phyloP scores from a whole-genome alignment of 2,329 filamentous ascomycete species.

The Trichoderma lentiforme region DNA sequence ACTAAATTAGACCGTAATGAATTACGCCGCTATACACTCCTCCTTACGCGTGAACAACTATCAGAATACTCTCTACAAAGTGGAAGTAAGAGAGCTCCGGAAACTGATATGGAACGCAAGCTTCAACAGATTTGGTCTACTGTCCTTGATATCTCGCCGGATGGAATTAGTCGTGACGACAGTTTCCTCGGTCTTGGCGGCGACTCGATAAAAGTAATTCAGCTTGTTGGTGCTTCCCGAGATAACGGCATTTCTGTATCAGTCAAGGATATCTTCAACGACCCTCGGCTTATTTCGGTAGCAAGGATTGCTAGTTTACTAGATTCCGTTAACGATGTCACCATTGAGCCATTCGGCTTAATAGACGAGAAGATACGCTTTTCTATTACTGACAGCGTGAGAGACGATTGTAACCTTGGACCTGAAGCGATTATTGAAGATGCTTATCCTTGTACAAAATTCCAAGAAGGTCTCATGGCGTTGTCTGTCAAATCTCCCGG shows the following conservation, averaged over 20 bases:
- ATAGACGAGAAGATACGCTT: slow-evolving; percentile 28
- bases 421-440: slow-evolving; percentile 15
- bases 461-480: slow-evolving; percentile 39
- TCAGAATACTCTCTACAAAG: neutral
- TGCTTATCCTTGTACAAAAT: slow-evolving; percentile 35
- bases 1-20: slow-evolving; percentile 3
- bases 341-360: slow-evolving; percentile 12
- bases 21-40: neutral
- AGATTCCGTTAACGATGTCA: neutral
- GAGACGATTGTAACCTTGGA: neutral
- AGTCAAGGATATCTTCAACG: slow-evolving; percentile 22
- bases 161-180: slow-evolving; percentile 29
- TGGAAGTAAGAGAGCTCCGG: neutral
- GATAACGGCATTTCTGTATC: slow-evolving; percentile 13
- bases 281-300: slow-evolving; percentile 18
- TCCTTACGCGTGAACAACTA: neutral
- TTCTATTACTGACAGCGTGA: neutral
- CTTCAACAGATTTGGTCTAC: slow-evolving; percentile 14
- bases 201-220: slow-evolving; percentile 28
- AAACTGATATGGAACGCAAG: slow-evolving; percentile 11
- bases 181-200: slow-evolving; percentile 30
- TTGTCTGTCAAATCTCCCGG: slow-evolving; percentile 29
- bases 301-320: neutral
- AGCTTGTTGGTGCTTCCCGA: slow-evolving; percentile 18
- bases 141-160: neutral